Percentiles rank a stretch among this genome's conserved stretches.
Evolutionary conservation across 2,329 filamentous ascomycete species (phyloP).

Genomic region (Paracamarosporium sp.): DNA sequence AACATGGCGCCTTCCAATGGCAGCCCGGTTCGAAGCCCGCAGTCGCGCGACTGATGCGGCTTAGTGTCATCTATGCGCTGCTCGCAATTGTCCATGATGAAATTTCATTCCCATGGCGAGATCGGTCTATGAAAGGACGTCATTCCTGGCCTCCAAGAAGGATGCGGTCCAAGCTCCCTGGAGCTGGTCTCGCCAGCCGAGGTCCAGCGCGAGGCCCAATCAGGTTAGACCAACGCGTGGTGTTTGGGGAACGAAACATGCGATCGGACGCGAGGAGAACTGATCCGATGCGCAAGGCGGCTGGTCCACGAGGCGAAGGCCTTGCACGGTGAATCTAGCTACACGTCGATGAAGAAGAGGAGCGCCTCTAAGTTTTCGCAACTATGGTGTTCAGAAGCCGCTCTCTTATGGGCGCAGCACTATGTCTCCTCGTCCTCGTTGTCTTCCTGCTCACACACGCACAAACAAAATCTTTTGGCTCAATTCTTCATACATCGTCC

Average conservation of each 20-base stretch:
- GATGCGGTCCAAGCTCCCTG: constrained; percentile 11
- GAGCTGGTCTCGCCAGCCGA: background rate
- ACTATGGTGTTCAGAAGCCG: constrained; percentile 9
- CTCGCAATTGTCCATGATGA: constrained; percentile 20
- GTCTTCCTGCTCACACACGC: constrained; percentile 21
- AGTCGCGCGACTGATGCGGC: constrained; percentile 12
- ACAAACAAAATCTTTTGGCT: constrained; percentile 10
- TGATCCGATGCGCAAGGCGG: background rate
- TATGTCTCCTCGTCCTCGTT: constrained; percentile 18
- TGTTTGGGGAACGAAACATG: background rate
- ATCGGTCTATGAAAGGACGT: constrained; percentile 18
- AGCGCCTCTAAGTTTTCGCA: background rate
- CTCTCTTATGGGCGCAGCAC: constrained; percentile 9
- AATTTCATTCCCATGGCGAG: constrained; percentile 16
- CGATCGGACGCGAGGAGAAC: background rate
- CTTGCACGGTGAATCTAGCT: background rate
- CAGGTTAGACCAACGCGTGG: background rate
- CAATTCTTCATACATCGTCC: constrained; percentile 14
- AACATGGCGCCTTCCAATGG: constrained; percentile 2
- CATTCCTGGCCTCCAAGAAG: constrained; percentile 9
- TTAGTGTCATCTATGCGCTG: constrained; percentile 11
- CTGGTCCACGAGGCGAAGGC: background rate
- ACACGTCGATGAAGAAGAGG: background rate
- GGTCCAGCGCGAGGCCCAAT: background rate
- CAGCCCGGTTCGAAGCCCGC: constrained; percentile 1